Evolutionary conservation across 1,284 basidiomycete genomes (phyloP).

Genomic region (Ganoderma sinense): DNA sequence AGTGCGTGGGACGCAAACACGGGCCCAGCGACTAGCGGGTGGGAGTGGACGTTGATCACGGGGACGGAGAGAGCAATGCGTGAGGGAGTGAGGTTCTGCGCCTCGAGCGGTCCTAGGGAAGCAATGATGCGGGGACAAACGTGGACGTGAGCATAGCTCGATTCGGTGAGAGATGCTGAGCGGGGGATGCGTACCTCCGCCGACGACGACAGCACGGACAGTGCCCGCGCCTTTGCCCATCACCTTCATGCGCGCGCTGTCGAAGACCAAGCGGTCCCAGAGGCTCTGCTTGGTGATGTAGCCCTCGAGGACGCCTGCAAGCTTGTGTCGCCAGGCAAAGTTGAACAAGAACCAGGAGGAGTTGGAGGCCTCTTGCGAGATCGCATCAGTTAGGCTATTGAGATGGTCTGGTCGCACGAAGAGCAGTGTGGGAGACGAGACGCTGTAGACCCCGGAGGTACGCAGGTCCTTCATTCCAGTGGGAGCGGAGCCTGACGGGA

Average conservation of each 20-base stretch:
- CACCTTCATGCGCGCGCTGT: conserved; percentile 64
- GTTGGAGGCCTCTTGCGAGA: conserved; percentile 61
- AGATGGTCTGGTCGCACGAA: conserved; percentile 71
- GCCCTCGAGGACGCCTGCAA: conserved; percentile 68
- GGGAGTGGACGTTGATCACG: conserved; percentile 65
- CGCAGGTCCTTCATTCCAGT: conserved; percentile 54
- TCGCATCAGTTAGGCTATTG: conserved; percentile 53
- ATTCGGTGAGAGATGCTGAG: not conserved
- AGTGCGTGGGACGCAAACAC: conserved; percentile 77
- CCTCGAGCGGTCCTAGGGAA: conserved; percentile 45
- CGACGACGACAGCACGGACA: conserved; percentile 66
- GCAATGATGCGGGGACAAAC: not conserved
- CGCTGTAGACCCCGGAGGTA: conserved; percentile 56
- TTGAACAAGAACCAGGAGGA: conserved; percentile 59
- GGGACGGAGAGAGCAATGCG: conserved; percentile 78
- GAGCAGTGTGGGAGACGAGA: conserved; percentile 72
- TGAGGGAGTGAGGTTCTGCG: conserved; percentile 58
- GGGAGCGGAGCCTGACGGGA: conserved; percentile 5
- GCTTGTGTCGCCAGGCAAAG: conserved; percentile 78
- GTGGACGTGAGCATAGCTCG: not conserved
- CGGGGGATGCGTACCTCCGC: conserved; percentile 57
- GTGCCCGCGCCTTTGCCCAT: conserved; percentile 66
- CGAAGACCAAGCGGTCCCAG: conserved; percentile 81
- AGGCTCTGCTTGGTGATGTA: conserved; percentile 77
- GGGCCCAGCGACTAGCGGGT: conserved; percentile 71